Percentiles rank a stretch among this genome's conserved stretches.
phyloP scores from a whole-genome alignment of 2,329 filamentous ascomycete species.

The Aspergillus neoniger region DNA sequence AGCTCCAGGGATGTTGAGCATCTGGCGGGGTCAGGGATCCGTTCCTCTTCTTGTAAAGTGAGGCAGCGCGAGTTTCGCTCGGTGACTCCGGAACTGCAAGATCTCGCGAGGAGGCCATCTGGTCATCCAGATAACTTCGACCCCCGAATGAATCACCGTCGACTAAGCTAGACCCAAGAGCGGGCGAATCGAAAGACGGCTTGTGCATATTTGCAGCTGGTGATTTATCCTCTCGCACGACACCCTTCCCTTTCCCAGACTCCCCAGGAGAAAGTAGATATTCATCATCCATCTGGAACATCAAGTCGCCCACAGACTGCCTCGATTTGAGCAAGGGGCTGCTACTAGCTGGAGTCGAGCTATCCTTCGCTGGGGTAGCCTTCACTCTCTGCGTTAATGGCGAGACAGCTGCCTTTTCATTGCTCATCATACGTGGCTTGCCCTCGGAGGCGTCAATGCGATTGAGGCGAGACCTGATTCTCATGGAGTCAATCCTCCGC shows the following conservation, averaged over 20 bases:
- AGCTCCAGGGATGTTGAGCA: slow-evolving; percentile 54
- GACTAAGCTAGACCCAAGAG: slow-evolving; percentile 28
- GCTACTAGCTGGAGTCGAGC: slow-evolving; percentile 50
- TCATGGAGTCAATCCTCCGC: slow-evolving; percentile 73
- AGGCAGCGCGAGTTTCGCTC: slow-evolving; percentile 23
- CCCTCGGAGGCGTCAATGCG: slow-evolving; percentile 69
- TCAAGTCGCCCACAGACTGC: slow-evolving; percentile 72
- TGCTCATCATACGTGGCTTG: slow-evolving; percentile 61
- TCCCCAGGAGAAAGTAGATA: slow-evolving; percentile 28
- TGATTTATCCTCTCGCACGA: slow-evolving; percentile 24
- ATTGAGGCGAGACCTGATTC: slow-evolving; percentile 63
- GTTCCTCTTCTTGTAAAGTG: slow-evolving; percentile 26
- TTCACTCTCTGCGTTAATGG: slow-evolving; percentile 48
- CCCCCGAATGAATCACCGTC: slow-evolving; percentile 31
- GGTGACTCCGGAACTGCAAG: slow-evolving; percentile 27
- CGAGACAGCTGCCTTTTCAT: slow-evolving; percentile 62
- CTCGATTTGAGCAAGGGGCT: slow-evolving; percentile 70
- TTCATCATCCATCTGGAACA: slow-evolving; percentile 94
- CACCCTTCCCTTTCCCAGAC: slow-evolving; percentile 33
- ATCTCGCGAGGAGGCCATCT: slow-evolving; percentile 30
- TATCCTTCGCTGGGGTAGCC: slow-evolving; percentile 43
- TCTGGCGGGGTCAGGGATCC: slow-evolving; percentile 29
- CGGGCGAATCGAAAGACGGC: slow-evolving; percentile 29
- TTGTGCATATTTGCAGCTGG: slow-evolving; percentile 20
- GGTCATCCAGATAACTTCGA: slow-evolving; percentile 30